Base-by-base conservation (phyloP, 2,329 filamentous ascomycete species). In the Colletotrichum noveboracense region DNA sequence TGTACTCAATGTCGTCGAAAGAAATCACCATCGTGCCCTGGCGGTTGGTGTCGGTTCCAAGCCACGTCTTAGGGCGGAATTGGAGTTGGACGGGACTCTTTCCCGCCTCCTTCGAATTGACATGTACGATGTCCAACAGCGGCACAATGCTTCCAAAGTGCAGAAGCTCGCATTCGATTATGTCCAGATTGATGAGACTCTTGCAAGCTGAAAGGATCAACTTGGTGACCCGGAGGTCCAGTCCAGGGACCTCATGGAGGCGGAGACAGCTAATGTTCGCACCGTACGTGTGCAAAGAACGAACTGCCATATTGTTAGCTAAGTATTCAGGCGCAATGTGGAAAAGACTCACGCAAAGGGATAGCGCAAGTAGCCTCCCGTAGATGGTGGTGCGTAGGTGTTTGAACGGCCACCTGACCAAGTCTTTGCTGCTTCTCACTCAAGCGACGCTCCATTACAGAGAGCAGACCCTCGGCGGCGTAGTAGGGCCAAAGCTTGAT, bases 141-240 rank as follows among this genome's bases (percentile, higher is more conserved):
- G 60, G 34, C 7, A 75, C 55, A 2, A 81, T 77, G 5, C 69
- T 24, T 2, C 77, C 77, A 16, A 84, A 77, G 62, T 81, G 78
- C 1, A 84, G 38, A 0, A 84, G 70, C 16, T 83, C 81, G 66
- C 83, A 84, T 8, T 81, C 78, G 32, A 82, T 75, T 1, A 84
- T 64, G 8, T 79, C 76, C 2, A 84, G 36, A 0, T 69, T 55
- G 58, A 79, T 70, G 0, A 84, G 75, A 18, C 74, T 77, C 0
- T 78, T 78, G 34, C 81, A 71, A 1, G 36, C 9, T 2, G 71
- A 34, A 1, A 84, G n/a, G 5, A 81, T 77, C 5, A 65, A 34
- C 52, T 73, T 32, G 4, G 84, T 36, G 2, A 79, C 55, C 3
- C 43, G 9, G 2, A 79, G 5, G 21, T 81, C 77, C 5, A 84